Percentiles rank a stretch among this genome's conserved stretches.
phyloP scores from a whole-genome alignment of 768 basidiomycete genomes.

The Tulasnella sp. region DNA sequence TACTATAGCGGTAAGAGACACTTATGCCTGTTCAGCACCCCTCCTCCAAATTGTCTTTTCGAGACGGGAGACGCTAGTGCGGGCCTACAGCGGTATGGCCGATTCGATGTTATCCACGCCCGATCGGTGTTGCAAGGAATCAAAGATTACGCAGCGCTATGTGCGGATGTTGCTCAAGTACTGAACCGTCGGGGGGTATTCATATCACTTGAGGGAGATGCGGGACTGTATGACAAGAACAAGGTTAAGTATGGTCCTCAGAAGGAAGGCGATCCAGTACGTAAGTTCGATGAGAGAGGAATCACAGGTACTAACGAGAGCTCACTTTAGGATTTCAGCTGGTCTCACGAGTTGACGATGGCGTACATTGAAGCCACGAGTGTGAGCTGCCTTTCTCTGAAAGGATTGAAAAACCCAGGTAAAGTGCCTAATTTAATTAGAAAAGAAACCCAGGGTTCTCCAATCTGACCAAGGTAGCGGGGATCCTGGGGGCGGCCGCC shows the following conservation, averaged over 20 bases:
- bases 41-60: slow-evolving; percentile 19
- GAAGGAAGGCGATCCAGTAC: slow-evolving; percentile 18
- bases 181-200: slow-evolving; percentile 7
- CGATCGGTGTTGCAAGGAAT: slow-evolving; percentile 9
- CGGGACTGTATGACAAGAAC: background rate
- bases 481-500: background rate
- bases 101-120: slow-evolving; percentile 18
- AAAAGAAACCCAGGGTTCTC: background rate
- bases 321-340: background rate
- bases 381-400: background rate
- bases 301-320: too few species aligned
- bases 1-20: background rate
- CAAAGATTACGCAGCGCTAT: background rate
- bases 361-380: background rate
- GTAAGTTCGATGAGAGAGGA: too few species aligned
- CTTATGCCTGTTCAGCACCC: background rate
- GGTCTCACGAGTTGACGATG: background rate
- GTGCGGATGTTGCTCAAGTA: background rate
- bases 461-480: background rate
- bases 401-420: background rate
- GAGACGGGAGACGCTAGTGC: background rate
- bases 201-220: slow-evolving; percentile 9
- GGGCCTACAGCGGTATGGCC: background rate
- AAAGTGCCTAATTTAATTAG: background rate
- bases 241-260: background rate